A percentile compares a stretch with the other conserved stretches of the same genome.
Conservation (phyloP, 1,284 basidiomycete genomes). For the Melampsora larici-populina region DNA sequence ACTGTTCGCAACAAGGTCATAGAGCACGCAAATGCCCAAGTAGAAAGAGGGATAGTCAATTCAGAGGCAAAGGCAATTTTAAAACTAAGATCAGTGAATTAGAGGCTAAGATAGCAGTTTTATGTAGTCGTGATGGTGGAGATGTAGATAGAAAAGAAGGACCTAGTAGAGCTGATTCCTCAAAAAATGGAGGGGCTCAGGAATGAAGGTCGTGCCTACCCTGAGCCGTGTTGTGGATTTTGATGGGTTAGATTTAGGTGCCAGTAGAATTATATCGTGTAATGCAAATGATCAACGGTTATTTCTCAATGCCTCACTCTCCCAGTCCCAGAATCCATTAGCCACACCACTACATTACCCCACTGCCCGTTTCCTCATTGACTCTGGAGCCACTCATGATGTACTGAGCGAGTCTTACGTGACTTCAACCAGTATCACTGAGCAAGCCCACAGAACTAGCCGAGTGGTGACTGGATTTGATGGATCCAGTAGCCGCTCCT, state of each 20-base stretch:
- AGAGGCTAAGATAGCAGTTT: background rate
- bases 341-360: background rate
- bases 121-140: background rate
- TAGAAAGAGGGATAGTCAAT: background rate
- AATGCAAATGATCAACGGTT: background rate
- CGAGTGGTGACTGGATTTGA: background rate
- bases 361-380: background rate
- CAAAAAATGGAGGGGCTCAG: slow-evolving; percentile 1
- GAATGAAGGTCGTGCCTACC: slow-evolving; percentile 5
- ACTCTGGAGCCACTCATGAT: background rate
- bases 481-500: background rate
- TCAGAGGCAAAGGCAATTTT: background rate
- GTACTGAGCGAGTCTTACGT: background rate
- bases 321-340: background rate
- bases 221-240: background rate
- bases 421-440: background rate
- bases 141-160: background rate
- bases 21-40: background rate
- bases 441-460: background rate
- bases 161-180: background rate
- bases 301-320: background rate
- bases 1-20: background rate
- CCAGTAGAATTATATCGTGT: background rate
- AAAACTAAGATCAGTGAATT: background rate
- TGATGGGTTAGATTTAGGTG: background rate